These are phyloP conservation scores for Berberis vulgaris DNA, from an alignment of 164 flowering plant species.

Conservation along the genomic window DNA sequence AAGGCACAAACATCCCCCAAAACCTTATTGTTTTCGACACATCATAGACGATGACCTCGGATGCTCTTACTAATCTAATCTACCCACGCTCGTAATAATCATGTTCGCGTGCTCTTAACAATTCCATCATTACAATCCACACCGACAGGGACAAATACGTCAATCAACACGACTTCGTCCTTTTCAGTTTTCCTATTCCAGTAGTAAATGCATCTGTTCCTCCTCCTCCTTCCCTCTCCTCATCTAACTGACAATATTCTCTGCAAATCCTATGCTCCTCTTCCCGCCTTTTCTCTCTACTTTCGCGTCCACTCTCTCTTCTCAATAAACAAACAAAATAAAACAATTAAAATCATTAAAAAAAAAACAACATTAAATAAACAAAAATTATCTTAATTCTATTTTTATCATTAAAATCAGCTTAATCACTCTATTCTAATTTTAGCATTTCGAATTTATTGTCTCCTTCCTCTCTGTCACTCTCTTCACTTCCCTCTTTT, in stretches of 20 bases:
- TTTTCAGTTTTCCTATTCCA: background rate
- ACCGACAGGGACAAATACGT: background rate
- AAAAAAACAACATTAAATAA: too few species aligned
- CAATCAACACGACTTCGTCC: background rate
- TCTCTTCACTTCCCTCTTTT: background rate
- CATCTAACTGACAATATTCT: slow-evolving; percentile 14
- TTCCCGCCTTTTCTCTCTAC: background rate
- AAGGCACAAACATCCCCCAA: too few species aligned
- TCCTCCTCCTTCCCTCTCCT: too few species aligned
- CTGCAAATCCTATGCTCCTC: background rate
- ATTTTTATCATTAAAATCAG: background rate
- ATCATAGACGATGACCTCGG: too few species aligned
- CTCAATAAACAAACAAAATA: too few species aligned
- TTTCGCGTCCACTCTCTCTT: background rate
- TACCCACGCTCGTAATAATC: too few species aligned
- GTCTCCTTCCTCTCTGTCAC: background rate
- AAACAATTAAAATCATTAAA: too few species aligned
- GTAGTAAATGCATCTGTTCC: background rate
- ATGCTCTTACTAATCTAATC: too few species aligned
- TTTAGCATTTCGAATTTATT: slow-evolving; percentile 9
- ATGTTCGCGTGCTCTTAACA: too few species aligned
- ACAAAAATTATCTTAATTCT: background rate
- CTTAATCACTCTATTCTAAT: background rate
- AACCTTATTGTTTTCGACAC: too few species aligned
- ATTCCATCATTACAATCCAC: too few species aligned